Conservation (phyloP, 257 asterid genomes). For the Buddleja alternifolia region DNA sequence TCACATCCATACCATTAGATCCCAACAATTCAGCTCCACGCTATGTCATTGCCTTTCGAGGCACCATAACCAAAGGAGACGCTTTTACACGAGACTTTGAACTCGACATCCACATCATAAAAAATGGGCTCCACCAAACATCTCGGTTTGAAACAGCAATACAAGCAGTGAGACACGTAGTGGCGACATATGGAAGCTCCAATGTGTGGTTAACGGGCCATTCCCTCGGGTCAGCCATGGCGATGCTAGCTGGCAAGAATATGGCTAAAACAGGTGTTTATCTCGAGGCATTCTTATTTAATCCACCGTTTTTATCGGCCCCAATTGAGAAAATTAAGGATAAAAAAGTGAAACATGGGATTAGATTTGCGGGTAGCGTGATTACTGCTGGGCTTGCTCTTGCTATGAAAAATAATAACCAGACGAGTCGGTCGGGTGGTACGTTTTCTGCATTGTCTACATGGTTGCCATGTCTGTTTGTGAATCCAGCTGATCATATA, state of each 20-base stretch:
- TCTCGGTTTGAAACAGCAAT: slow-evolving; percentile 74
- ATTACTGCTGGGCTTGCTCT: slow-evolving; percentile 87
- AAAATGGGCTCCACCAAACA: slow-evolving; percentile 76
- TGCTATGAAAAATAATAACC: slow-evolving; percentile 60
- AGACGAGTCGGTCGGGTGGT: slow-evolving; percentile 40
- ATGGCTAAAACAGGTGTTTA: slow-evolving; percentile 66
- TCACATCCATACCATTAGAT: slow-evolving; percentile 36
- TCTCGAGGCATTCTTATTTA: slow-evolving; percentile 73
- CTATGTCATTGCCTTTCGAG: slow-evolving; percentile 74
- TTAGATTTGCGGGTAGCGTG: slow-evolving; percentile 78
- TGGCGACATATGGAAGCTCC: slow-evolving; percentile 64
- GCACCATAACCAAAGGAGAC: slow-evolving; percentile 83
- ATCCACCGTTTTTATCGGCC: slow-evolving; percentile 85
- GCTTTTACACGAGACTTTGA: slow-evolving; percentile 71
- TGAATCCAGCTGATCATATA: slow-evolving; percentile 71
- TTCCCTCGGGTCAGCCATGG: slow-evolving; percentile 89
- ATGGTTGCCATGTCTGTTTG: slow-evolving; percentile 75
- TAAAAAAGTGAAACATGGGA: slow-evolving; percentile 69
- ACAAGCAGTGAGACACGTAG: slow-evolving; percentile 70
- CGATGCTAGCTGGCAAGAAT: slow-evolving; percentile 78
- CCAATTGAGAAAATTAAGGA: slow-evolving; percentile 81
- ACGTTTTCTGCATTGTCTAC: slow-evolving; percentile 51
- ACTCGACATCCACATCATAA: slow-evolving; percentile 62
- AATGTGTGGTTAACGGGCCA: slow-evolving; percentile 85
- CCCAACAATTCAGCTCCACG: slow-evolving; percentile 40